Conservation (phyloP, 768 basidiomycete genomes). For the Exsudoporus frostii region DNA sequence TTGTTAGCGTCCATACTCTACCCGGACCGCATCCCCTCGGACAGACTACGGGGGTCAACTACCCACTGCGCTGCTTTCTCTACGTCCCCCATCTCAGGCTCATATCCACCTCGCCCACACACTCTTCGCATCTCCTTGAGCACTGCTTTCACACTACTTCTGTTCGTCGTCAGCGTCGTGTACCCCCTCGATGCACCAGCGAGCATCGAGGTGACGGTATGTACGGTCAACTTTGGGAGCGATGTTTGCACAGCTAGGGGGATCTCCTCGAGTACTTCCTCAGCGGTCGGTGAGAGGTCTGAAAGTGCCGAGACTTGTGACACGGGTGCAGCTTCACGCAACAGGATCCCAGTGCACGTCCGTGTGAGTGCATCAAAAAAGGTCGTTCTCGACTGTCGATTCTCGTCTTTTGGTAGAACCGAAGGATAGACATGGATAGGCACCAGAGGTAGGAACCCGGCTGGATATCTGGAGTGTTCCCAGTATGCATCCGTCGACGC, state of each 20-base stretch:
- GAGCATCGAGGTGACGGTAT: conserved; percentile 73
- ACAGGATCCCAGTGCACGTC: conserved; percentile 55
- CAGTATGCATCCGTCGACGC: conserved; percentile 49
- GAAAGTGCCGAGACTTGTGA: background rate
- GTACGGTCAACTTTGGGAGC: conserved; percentile 63
- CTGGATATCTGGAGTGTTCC: conserved; percentile 56
- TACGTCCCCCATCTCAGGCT: conserved; percentile 14
- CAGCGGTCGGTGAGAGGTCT: background rate
- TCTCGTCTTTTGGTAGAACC: conserved; percentile 14
- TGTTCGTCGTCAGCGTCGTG: conserved; percentile 89
- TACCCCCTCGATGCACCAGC: conserved; percentile 65
- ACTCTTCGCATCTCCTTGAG: conserved; percentile 56
- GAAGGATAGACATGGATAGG: conserved; percentile 53
- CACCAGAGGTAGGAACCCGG: conserved; percentile 52
- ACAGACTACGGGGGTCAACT: conserved; percentile 67
- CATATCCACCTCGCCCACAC: conserved; percentile 3
- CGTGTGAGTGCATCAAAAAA: conserved; percentile 50
- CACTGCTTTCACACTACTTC: conserved; percentile 72
- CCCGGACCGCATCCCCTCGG: conserved; percentile 16
- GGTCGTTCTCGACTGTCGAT: background rate
- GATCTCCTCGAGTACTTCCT: conserved; percentile 35
- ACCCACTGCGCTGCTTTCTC: conserved; percentile 59
- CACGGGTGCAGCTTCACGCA: conserved; percentile 33
- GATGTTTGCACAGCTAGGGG: conserved; percentile 52
- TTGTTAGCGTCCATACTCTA: too few relatives aligned